Base-by-base conservation (phyloP, 1,284 basidiomycete genomes). In the Malassezia sympodialis region DNA sequence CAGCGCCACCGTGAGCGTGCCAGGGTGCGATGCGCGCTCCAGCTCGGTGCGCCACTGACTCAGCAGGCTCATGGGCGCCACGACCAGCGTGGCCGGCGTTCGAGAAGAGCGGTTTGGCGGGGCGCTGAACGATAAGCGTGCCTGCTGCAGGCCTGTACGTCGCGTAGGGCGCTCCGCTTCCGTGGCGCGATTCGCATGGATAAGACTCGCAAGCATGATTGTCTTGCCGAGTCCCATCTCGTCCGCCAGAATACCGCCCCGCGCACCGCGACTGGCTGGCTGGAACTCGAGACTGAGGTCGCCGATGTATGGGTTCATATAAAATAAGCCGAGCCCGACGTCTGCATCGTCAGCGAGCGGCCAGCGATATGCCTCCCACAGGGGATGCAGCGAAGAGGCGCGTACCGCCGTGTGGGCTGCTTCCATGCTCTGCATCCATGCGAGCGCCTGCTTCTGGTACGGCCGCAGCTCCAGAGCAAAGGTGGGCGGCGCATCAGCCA, bases 401-500 rank as follows among this genome's bases (percentile, higher is more conserved):
- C 58, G 50, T 7, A 34, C 24, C 10, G 48, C 30, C n/a, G 49
- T 19, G 19, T 50, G 19, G 11, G 56, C 46, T 2, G 35, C 82
- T 76, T 96, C 93, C 62, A 91, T 81, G 1, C 84, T 87, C 61
- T 83, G 79, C 90, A 96, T 91, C 91, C 93, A 98, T 37, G 87
- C 88, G 62, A 96, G 78, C 2, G 90, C 91, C 75, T 98, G 91
- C 68, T 90, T 94, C 70, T 96, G 93, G 76, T 98, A 98, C 1
- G 76, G 71, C 42, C 90, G 82, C 26, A 96, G 76, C 0, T 79
- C 84, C 45, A 96, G 79, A 0, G 82, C 79, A 75, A 98, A 98
- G 0, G 84, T 82, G 2, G 83, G 79, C 1, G 84, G 79, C 4
- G 91, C 87, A 28, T 93, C 85, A 80, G 87, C 88, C 73, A 86